phyloP scores from a whole-genome alignment of 2,329 filamentous ascomycete genomes.

The Colletotrichum graminicola region DNA sequence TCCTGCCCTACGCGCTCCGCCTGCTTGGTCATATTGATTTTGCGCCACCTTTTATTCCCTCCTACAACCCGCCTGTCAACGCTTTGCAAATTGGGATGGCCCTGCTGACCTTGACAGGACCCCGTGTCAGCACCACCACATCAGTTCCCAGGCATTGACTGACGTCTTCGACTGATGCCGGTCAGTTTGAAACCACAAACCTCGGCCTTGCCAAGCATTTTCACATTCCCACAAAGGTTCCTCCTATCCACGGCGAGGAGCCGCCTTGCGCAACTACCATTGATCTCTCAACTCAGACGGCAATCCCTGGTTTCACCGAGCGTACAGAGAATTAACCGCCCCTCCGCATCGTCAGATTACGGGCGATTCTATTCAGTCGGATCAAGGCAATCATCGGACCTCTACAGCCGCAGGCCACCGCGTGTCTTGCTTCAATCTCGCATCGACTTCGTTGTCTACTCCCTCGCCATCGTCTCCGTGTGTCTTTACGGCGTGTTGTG shows the following conservation, averaged over 20 bases:
- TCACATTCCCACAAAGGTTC: slow-evolving; percentile 13
- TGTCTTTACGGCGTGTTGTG: slow-evolving; percentile 36
- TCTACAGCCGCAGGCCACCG: slow-evolving; percentile 11
- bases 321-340: neutral
- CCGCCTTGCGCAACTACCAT: slow-evolving; percentile 10
- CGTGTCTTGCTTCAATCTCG: slow-evolving; percentile 37
- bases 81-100: slow-evolving; percentile 25
- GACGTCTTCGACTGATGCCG: slow-evolving; percentile 38
- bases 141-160: slow-evolving; percentile 12
- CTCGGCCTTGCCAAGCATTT: slow-evolving; percentile 35
- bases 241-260: slow-evolving; percentile 15
- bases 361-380: slow-evolving; percentile 13
- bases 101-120: slow-evolving; percentile 34
- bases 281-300: slow-evolving; percentile 6
- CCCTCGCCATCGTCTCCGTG: slow-evolving; percentile 34
- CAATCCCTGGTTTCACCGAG: slow-evolving; percentile 1
- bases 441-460: slow-evolving; percentile 29
- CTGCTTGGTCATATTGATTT: neutral
- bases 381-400: slow-evolving; percentile 3
- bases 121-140: slow-evolving; percentile 23
- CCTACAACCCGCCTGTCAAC: neutral
- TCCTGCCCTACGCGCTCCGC: neutral
- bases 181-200: slow-evolving; percentile 38
- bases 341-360: slow-evolving; percentile 14
- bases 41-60: slow-evolving; percentile 18